Evolutionary conservation across 129 eudicot genomes (phyloP).

Genomic region (Helianthus tuberosus): DNA sequence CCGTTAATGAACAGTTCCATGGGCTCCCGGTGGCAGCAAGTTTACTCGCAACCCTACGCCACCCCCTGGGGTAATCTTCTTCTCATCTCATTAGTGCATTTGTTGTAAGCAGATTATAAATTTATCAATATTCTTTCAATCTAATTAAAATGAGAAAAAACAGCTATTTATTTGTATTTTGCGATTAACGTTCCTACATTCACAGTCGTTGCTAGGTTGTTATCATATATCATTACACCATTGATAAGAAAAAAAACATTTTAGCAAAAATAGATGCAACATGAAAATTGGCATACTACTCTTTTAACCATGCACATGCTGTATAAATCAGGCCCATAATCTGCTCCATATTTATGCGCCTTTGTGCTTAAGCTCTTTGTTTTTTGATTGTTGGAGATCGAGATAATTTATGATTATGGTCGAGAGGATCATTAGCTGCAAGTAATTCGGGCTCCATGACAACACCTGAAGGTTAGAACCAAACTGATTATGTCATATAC

Average conservation of each 20-base stretch:
- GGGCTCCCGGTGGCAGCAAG: no score
- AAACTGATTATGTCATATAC: no score
- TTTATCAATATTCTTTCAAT: no score
- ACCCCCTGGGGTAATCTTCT: conserved; percentile 91
- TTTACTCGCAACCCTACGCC: conserved; percentile 89
- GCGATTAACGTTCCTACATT: not conserved
- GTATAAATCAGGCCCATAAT: not conserved
- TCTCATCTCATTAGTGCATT: conserved; percentile 3
- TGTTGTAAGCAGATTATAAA: not conserved
- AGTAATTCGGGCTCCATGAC: no score
- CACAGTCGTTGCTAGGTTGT: not conserved
- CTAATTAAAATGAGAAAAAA: no score
- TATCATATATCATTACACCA: not conserved
- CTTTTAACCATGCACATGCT: not conserved
- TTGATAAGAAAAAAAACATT: no score
- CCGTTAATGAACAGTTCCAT: conserved; percentile 60
- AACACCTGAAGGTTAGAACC: no score
- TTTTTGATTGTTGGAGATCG: conserved; percentile 63
- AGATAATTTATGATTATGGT: no score
- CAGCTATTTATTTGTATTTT: not conserved
- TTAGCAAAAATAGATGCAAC: not conserved
- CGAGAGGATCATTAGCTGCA: no score
- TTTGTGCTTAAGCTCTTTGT: conserved; percentile 15
- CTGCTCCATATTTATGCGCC: not conserved
- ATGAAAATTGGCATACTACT: not conserved